These are phyloP conservation scores for Sporothrix sp. DNA, from an alignment of 2,329 filamentous ascomycete genomes.

Conservation along the genomic window DNA sequence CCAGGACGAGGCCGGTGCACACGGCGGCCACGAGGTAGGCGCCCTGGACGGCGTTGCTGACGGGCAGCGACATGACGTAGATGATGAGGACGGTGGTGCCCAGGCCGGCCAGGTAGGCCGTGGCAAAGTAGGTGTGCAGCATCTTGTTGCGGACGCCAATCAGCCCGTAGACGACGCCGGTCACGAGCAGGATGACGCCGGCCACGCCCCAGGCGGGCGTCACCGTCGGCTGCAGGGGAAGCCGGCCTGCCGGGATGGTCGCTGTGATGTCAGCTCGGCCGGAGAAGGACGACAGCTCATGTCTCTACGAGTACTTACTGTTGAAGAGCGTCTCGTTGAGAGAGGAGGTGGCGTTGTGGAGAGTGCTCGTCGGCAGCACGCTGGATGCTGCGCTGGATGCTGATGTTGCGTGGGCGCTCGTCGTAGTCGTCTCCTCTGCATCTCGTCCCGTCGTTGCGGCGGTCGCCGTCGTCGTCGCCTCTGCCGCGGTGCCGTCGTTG, in stretches of 20 bases:
- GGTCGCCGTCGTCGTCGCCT: neutral
- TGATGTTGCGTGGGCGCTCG: neutral
- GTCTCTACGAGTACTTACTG: constrained; percentile 20
- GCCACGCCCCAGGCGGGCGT: constrained; percentile 75
- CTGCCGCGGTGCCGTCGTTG: neutral
- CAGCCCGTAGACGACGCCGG: constrained; percentile 61
- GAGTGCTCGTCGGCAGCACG: neutral
- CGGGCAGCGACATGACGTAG: constrained; percentile 76
- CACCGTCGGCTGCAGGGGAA: constrained; percentile 64
- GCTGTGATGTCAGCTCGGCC: too few species aligned
- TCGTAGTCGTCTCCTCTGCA: neutral
- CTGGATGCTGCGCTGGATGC: neutral
- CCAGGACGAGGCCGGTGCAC: constrained; percentile 63
- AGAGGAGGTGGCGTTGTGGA: constrained; percentile 8
- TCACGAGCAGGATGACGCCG: constrained; percentile 64
- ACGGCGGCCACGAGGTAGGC: constrained; percentile 74
- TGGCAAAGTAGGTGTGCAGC: constrained; percentile 73
- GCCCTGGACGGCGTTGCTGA: constrained; percentile 68
- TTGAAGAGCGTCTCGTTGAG: constrained; percentile 20
- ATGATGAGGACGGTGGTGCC: constrained; percentile 73
- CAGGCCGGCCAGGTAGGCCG: constrained; percentile 61
- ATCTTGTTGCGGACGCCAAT: constrained; percentile 75
- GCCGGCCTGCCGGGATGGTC: constrained; percentile 38
- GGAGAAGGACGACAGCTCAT: too few species aligned
- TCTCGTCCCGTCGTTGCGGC: neutral